Base-by-base conservation (phyloP, 441 rosid genomes). In the Populus trichocarpa region DNA sequence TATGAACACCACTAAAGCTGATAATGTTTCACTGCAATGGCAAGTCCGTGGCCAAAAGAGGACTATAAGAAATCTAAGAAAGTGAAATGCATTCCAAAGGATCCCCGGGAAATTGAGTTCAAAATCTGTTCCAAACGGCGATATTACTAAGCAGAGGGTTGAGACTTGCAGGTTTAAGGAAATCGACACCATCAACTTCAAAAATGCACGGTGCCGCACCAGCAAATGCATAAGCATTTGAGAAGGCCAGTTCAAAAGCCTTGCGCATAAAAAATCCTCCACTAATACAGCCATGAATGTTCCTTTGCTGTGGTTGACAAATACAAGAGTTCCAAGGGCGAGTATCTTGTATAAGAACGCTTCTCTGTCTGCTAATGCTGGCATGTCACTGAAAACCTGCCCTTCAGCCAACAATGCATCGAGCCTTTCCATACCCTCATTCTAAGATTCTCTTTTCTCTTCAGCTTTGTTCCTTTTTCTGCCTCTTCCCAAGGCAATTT, bases 121-220 rank as follows among this genome's bases (percentile, higher is more conserved):
- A 18, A 33, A 28, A 50, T 20, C 75, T 67, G 59, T 8, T 6
- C 10, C 0, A 53, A 33, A 42, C 26, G 50, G 33, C 16, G 74
- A 76, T n/a, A 46, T 71, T 64, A 25, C 30, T 18, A 32, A 23
- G 23, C 12, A 69, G 18, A 46, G 65, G 61, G 42, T 8, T 23
- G 79, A 26, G 70, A 86, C 97, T 89, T 76, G 92, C 95, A 74
- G 95, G 97, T 83, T 79, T 85, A 63, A 90, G 82, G 83, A 93
- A 93, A 84, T 93, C 95, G n/a, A 91, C 95, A 35, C 89, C 96
- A 75, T 93, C 95, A 82, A 91, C 92, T 89, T 93, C 96, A 36
- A 87, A 50, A 84, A 93, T 91, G 79, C 84, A 83, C 12, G 98
- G 98, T 4, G 87, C 88, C 6, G 85, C 84, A 69, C 96, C 98